A percentile compares a stretch with the other conserved stretches of the same genome.
Conservation (phyloP, 2,329 filamentous ascomycete genomes). For the Cytospora piceicola region DNA sequence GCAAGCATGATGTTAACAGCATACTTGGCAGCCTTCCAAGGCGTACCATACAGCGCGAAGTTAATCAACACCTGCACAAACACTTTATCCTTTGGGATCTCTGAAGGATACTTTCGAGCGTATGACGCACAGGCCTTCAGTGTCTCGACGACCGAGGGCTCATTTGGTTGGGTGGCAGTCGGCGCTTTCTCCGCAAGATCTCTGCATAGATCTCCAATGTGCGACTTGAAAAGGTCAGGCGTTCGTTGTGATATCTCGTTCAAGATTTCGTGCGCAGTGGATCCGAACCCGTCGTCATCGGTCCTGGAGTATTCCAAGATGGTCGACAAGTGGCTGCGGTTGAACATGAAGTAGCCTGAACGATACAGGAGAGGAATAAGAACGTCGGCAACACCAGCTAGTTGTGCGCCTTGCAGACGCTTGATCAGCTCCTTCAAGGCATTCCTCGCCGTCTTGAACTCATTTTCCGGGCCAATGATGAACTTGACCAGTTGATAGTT, state of each 20-base stretch:
- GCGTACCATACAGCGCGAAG: slow-evolving; percentile 82
- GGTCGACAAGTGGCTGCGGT: slow-evolving; percentile 87
- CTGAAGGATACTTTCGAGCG: slow-evolving; percentile 80
- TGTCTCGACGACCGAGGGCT: slow-evolving; percentile 79
- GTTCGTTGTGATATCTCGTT: slow-evolving; percentile 90
- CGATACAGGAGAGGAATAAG: slow-evolving; percentile 82
- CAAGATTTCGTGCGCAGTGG: slow-evolving; percentile 83
- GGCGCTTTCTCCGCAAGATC: slow-evolving; percentile 83
- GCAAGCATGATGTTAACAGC: slow-evolving; percentile 88
- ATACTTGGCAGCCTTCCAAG: slow-evolving; percentile 86
- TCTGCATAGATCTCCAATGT: slow-evolving; percentile 89
- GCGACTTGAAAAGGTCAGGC: slow-evolving; percentile 88
- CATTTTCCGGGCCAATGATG: slow-evolving; percentile 80
- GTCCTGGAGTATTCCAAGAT: slow-evolving; percentile 88
- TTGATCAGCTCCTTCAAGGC: slow-evolving; percentile 89
- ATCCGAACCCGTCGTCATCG: slow-evolving; percentile 76
- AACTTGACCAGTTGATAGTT: slow-evolving; percentile 89
- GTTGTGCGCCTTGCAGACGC: slow-evolving; percentile 71
- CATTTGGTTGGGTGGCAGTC: slow-evolving; percentile 67
- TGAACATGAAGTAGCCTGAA: slow-evolving; percentile 84
- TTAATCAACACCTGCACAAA: slow-evolving; percentile 80
- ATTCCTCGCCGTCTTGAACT: slow-evolving; percentile 88
- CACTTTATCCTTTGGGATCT: slow-evolving; percentile 79
- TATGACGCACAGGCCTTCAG: slow-evolving; percentile 94
- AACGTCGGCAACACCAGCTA: slow-evolving; percentile 73